A percentile compares a stretch with the other conserved stretches of the same genome.
phyloP scores from a whole-genome alignment of 306 rosid genomes.

The Prunus mume region DNA sequence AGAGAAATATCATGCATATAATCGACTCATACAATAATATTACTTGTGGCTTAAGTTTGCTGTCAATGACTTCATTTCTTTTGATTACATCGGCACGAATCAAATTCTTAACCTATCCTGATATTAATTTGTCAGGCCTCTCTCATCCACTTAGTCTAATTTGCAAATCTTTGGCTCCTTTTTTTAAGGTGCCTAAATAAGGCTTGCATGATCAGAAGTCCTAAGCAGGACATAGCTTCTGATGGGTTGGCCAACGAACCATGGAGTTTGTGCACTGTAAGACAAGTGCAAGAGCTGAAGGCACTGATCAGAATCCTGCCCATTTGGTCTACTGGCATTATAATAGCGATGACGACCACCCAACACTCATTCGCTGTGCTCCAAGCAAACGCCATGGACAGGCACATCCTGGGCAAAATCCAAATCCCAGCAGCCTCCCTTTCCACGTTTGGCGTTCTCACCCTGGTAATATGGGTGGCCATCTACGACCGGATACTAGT shows the following conservation, averaged over 20 bases:
- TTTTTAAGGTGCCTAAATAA: conserved; percentile 66
- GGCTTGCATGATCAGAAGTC: conserved; percentile 63
- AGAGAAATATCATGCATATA: too few species aligned
- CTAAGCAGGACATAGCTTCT: conserved; percentile 41
- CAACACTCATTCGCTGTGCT: conserved; percentile 46
- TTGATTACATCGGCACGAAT: too few species aligned
- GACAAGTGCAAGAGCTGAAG: conserved; percentile 80
- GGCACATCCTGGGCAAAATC: conserved; percentile 26
- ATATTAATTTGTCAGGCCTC: too few species aligned
- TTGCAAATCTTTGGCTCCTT: background rate
- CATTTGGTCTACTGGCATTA: conserved; percentile 68
- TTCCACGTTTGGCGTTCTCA: conserved; percentile 40
- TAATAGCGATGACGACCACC: conserved; percentile 26
- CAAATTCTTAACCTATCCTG: too few species aligned
- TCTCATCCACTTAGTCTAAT: too few species aligned
- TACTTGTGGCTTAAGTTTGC: too few species aligned
- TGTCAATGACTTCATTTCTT: too few species aligned
- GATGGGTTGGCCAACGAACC: conserved; percentile 48
- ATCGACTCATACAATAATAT: too few species aligned
- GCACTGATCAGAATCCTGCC: conserved; percentile 66
- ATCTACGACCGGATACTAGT: conserved; percentile 50
- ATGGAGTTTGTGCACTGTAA: conserved; percentile 67
- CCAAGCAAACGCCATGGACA: conserved; percentile 68
- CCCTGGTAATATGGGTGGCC: conserved; percentile 56
- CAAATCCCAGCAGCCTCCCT: conserved; percentile 56